Conservation (phyloP, 768 basidiomycete genomes). For the Trametes villosa region DNA sequence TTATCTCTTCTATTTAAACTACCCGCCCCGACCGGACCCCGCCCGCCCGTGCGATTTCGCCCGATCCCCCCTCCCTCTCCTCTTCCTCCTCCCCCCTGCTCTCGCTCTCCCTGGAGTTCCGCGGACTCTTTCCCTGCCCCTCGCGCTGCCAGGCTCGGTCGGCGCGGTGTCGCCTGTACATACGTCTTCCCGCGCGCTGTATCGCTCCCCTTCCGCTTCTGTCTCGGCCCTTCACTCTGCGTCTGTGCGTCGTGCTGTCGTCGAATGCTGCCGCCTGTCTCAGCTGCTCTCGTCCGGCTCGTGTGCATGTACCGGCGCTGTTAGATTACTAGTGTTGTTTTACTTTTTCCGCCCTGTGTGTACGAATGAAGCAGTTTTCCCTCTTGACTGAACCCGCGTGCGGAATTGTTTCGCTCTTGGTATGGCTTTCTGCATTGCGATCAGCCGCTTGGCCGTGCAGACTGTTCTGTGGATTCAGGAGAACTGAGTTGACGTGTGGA, state of each 20-base stretch:
- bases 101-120: slow-evolving; percentile 10
- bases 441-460: too few species aligned
- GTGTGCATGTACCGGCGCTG: slow-evolving; percentile 26
- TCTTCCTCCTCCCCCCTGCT: slow-evolving; percentile 1
- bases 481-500: not conserved
- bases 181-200: slow-evolving; percentile 12
- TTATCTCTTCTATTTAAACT: slow-evolving; percentile 27
- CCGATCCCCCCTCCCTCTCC: not conserved
- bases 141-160: slow-evolving; percentile 1
- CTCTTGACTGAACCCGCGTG: too few species aligned
- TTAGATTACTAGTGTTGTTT: slow-evolving; percentile 29
- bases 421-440: too few species aligned
- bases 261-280: slow-evolving; percentile 20
- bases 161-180: slow-evolving; percentile 9
- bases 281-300: slow-evolving; percentile 19
- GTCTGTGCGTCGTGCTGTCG: slow-evolving; percentile 18
- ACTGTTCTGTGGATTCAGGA: not conserved
- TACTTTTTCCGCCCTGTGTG: slow-evolving; percentile 12
- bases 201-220: not conserved
- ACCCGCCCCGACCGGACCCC: slow-evolving; percentile 9
- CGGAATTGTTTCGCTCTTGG: too few species aligned
- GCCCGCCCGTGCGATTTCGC: slow-evolving; percentile 1
- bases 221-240: slow-evolving; percentile 4
- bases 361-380: slow-evolving; percentile 23
- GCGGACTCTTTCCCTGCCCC: slow-evolving; percentile 2